A percentile compares a stretch with the other conserved stretches of the same genome.
Evolutionary conservation across 1,284 basidiomycete species (phyloP).

Genomic region (Trichosporon coremiiforme): DNA sequence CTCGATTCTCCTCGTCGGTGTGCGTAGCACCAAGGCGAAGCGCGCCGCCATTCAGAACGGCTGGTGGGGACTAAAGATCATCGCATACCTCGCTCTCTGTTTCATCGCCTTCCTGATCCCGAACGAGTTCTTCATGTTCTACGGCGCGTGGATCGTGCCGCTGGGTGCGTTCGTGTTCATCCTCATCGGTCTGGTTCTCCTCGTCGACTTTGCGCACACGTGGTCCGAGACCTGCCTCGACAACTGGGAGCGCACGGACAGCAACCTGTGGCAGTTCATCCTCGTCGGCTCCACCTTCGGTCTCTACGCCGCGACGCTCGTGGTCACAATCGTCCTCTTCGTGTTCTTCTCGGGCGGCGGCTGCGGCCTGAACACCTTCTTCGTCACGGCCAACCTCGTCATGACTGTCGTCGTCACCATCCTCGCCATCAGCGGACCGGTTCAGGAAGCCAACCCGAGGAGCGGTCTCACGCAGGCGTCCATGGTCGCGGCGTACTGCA

Average conservation of each 20-base stretch:
- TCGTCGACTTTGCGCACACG: conserved; percentile 98
- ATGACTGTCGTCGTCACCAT: conserved; percentile 79
- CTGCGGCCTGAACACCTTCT: conserved; percentile 86
- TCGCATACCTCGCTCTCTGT: conserved; percentile 75
- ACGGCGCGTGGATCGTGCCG: conserved; percentile 86
- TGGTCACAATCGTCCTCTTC: conserved; percentile 84
- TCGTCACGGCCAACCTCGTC: conserved; percentile 91
- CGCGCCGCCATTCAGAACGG: conserved; percentile 96
- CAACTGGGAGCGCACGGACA: conserved; percentile 85
- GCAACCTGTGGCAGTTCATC: conserved; percentile 94
- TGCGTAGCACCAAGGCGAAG: conserved; percentile 85
- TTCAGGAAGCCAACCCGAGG: conserved; percentile 92
- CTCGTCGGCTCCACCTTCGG: conserved; percentile 89
- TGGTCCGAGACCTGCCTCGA: conserved; percentile 98
- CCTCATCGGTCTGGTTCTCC: conserved; percentile 88
- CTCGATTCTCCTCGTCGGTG: conserved; percentile 76
- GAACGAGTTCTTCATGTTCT: conserved; percentile 64
- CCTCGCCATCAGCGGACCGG: conserved; percentile 77
- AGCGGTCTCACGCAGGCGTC: conserved; percentile 93
- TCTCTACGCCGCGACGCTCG: conserved; percentile 81
- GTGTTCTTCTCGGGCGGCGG: conserved; percentile 85
- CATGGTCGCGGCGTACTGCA: conserved; percentile 96
- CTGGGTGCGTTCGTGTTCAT: conserved; percentile 94
- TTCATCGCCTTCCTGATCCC: conserved; percentile 82
- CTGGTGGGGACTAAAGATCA: conserved; percentile 99